Percentiles rank a stretch among this genome's conserved stretches.
These are phyloP conservation scores for Juglanconis sp. DNA, from an alignment of 2,329 filamentous ascomycete species.

Conservation along the genomic window DNA sequence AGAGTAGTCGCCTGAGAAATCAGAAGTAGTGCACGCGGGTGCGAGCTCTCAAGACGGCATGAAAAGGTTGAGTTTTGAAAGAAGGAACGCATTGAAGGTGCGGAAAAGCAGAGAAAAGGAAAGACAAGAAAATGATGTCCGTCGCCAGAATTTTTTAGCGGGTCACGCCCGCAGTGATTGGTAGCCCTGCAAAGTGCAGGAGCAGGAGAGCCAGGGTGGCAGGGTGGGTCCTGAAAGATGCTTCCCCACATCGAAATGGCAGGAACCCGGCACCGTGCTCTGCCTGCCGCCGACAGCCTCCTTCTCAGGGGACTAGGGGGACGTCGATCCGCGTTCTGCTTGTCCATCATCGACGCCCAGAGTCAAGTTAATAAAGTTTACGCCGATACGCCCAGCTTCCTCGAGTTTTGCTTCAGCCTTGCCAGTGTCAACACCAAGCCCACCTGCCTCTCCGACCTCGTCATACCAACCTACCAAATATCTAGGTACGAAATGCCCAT, in stretches of 20 bases:
- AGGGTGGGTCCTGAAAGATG: background rate
- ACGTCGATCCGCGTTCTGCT: too few species aligned
- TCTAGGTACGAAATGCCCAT: background rate
- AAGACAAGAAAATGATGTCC: background rate
- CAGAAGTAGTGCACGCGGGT: background rate
- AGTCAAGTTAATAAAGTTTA: too few species aligned
- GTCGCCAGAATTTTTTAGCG: conserved; percentile 13
- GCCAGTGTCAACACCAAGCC: too few species aligned
- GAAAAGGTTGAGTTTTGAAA: background rate
- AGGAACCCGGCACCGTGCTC: background rate
- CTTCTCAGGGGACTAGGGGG: too few species aligned
- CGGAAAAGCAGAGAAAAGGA: background rate
- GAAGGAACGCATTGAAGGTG: background rate
- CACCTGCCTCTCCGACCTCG: too few species aligned
- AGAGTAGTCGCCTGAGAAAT: background rate
- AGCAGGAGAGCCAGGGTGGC: background rate
- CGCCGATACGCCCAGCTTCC: too few species aligned
- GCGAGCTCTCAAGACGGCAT: background rate
- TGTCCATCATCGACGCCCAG: too few species aligned
- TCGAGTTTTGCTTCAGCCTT: too few species aligned
- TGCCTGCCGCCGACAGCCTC: too few species aligned
- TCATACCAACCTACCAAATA: too few species aligned
- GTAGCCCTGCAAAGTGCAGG: background rate
- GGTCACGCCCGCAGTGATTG: conserved; percentile 5
- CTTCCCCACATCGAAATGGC: background rate